Evolutionary conservation across 2,329 filamentous ascomycete genomes (phyloP).

Genomic region (Penicillium sumatraense): DNA sequence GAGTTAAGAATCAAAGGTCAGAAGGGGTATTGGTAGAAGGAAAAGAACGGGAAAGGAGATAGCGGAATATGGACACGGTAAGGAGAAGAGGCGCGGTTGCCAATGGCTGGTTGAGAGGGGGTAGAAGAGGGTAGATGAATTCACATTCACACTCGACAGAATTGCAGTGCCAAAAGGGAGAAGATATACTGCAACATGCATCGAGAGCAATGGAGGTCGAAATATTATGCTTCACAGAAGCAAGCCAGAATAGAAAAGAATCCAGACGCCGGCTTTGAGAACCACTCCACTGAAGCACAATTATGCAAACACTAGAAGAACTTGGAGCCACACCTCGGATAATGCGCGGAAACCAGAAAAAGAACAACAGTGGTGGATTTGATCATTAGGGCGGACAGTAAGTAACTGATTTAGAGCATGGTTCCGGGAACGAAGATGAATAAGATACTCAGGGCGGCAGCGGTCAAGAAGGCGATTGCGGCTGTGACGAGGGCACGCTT

Average conservation of each 20-base stretch:
- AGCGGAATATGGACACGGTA: constrained; percentile 30
- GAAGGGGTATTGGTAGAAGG: constrained; percentile 41
- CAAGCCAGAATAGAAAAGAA: constrained; percentile 13
- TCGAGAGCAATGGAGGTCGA: not conserved
- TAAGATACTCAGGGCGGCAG: constrained; percentile 80
- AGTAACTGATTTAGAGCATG: constrained; percentile 37
- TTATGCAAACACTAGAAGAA: not conserved
- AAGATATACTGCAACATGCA: not conserved
- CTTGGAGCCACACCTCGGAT: not conserved
- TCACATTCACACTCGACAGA: not conserved
- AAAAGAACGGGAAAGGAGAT: constrained; percentile 16
- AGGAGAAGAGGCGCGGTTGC: constrained; percentile 18
- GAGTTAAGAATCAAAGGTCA: constrained; percentile 17
- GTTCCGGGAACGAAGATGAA: constrained; percentile 95
- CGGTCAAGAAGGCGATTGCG: constrained; percentile 73
- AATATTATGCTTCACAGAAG: constrained; percentile 24
- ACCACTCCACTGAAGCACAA: constrained; percentile 6
- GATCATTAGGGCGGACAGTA: constrained; percentile 2
- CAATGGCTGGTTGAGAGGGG: constrained; percentile 7
- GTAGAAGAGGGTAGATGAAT: not conserved
- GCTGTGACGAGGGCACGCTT: constrained; percentile 84
- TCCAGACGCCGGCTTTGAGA: constrained; percentile 15
- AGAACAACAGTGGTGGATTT: not conserved
- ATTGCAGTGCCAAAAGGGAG: constrained; percentile 3
- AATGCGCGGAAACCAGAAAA: not conserved